phyloP scores from a whole-genome alignment of 495 filamentous ascomycete species.

The Paragyromitra xinjiangensis region DNA sequence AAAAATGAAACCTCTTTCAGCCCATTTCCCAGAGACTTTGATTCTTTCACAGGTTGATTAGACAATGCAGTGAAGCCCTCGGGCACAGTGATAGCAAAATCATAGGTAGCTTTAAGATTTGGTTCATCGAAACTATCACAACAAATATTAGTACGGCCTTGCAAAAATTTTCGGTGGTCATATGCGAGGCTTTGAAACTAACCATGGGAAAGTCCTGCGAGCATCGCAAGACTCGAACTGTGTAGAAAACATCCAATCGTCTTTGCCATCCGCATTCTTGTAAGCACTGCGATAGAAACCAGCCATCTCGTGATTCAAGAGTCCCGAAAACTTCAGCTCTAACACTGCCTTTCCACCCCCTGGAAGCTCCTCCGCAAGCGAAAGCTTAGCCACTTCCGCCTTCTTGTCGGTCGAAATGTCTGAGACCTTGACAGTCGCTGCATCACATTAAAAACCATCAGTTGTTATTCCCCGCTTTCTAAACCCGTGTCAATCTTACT shows the following conservation, averaged over 20 bases:
- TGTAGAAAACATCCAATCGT: constrained; percentile 90
- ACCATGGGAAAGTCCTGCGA: constrained; percentile 87
- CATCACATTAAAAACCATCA: constrained; percentile 10
- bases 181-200: background rate
- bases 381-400: constrained; percentile 77
- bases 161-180: background rate
- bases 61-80: constrained; percentile 85
- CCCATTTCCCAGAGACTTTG: constrained; percentile 62
- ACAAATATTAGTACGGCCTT: constrained; percentile 7
- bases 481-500: background rate
- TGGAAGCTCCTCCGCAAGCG: constrained; percentile 73
- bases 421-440: constrained; percentile 65
- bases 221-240: constrained; percentile 98
- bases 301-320: constrained; percentile 92
- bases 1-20: constrained; percentile 86
- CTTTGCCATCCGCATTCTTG: constrained; percentile 74
- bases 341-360: constrained; percentile 69
- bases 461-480: background rate
- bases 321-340: constrained; percentile 80
- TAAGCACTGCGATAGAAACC: constrained; percentile 97
- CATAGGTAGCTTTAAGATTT: constrained; percentile 93
- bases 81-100: constrained; percentile 89
- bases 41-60: constrained; percentile 88
- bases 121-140: constrained; percentile 84
- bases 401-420: constrained; percentile 79